phyloP scores from a whole-genome alignment of 257 asterid genomes.

The Solanum tarapatanum region DNA sequence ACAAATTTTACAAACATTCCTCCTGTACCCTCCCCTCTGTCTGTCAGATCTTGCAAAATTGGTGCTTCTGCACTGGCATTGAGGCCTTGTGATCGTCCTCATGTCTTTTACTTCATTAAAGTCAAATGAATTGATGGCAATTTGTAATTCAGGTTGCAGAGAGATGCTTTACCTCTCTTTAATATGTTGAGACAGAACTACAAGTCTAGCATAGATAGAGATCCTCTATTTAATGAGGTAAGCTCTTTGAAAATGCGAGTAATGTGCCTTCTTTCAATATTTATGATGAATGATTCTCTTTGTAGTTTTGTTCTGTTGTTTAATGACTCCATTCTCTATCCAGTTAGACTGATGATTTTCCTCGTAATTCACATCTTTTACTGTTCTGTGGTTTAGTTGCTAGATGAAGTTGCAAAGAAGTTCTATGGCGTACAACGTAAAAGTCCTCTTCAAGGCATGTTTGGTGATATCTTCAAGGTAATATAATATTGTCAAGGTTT shows the following conservation, averaged over 20 bases:
- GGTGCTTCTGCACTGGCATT: neutral
- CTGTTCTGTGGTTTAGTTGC: slow-evolving; percentile 38
- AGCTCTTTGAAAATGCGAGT: neutral
- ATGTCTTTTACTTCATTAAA: neutral
- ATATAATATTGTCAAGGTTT: slow-evolving; percentile 1
- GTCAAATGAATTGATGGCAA: neutral
- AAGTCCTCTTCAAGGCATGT: slow-evolving; percentile 83
- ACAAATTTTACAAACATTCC: neutral
- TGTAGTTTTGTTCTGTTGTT: neutral
- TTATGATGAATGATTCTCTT: neutral
- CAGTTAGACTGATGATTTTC: neutral
- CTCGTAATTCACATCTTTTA: slow-evolving; percentile 1
- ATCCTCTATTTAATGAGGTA: slow-evolving; percentile 65
- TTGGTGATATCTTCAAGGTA: slow-evolving; percentile 86
- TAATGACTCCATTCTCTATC: neutral
- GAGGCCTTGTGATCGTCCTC: neutral
- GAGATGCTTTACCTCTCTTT: slow-evolving; percentile 92
- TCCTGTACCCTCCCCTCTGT: neutral
- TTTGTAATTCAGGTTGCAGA: slow-evolving; percentile 56
- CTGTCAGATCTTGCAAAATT: neutral
- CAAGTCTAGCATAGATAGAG: slow-evolving; percentile 56
- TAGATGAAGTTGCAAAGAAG: slow-evolving; percentile 75
- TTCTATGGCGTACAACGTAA: slow-evolving; percentile 73
- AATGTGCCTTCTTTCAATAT: neutral
- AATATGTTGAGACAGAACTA: slow-evolving; percentile 71